Base-by-base conservation (phyloP, 2,329 filamentous ascomycete species). In the Microdochium bolleyi region DNA sequence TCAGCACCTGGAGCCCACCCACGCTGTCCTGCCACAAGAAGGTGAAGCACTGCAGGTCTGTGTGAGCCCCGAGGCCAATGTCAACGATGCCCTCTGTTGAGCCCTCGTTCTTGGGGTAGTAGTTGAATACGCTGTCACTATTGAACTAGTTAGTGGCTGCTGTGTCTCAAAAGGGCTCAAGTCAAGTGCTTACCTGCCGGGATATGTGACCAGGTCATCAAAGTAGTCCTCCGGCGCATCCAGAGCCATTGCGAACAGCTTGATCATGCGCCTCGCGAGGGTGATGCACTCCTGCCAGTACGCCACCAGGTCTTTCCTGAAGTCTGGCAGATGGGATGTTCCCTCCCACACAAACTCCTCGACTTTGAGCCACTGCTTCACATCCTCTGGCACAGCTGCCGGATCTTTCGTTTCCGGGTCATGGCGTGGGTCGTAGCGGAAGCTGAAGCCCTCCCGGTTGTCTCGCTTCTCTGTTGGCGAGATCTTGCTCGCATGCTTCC, bases 31-130 rank as follows among this genome's bases (percentile, higher is more conserved):
- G 73, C 13, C 70, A 68, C 2, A 78, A 64, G 52, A 76, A 74
- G 1, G 74, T 78, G 53, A 78, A 73, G 52, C 73, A 74, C 49
- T 75, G 69, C 25, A 73, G 72, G 55, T 78, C 75, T 8, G 76
- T 79, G 54, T 78, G 75, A 0, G 75, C 68, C 21, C 69, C 70
- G 27, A 73, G 73, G 2, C 66, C 66, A 14, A 67, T n/a, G 53
- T 53, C 34, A 56, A 49, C 14, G 55, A 52, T 21, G 41, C 21
- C 41, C 19, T 46, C 41, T 46, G 44, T 24, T 34, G 24, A 46
- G 51, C 44, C 51, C 48, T 30, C 22, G 49, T 53, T 48, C 22
- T 55, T 57, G 3, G 61, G 62, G 25, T 62, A 61, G 49, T 56
- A 60, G 32, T 59, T 63, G 24, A 59, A 58, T 24, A 58, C 57